Base-by-base conservation (phyloP, 306 rosid species). In the Mimosa pudica region DNA sequence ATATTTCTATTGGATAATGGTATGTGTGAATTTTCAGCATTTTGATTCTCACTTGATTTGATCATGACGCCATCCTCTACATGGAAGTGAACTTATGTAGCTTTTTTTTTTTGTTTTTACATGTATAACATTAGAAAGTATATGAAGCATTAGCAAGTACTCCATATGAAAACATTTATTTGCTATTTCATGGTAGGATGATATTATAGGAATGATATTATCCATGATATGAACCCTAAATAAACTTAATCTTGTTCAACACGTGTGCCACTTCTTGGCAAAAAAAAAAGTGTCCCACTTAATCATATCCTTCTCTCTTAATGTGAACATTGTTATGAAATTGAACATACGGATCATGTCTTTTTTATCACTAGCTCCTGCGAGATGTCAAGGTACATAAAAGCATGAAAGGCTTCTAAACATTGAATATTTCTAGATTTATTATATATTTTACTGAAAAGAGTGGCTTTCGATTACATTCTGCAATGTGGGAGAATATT, bases 1-100 rank as follows among this genome's bases (percentile, higher is more conserved):
- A 41, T 93, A 86, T 82, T 88, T 88, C 82, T 89, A 80, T 79
- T 91, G 94, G 94, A 67, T 91, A 84, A 62, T 42, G 67, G 97
- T 82, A 60, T 79, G 54, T 49, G 66, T 3, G 14, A 44, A 33
- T 67, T 65, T 60, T 57, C 57, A 55, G 79, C 79, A 35, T 78
- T 47, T 71, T 77, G 55, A 61, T 63, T 62, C 65, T 80, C 42
- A 11, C 51, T 76, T 71, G 69, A 70, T 42, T 14, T 69, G 33
- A n/a, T 69, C 55, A 69, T 71, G 54, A 71, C 45, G 24, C 58
- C 13, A 47, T 61, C 55, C 60, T 76, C 17, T 33, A 70, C 48
- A 63, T n/a, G 63, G 61, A 47, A 66, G 47, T 77, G 10, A 63
- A 42, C 63, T 60, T 48, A 68, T 44, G 33, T 62, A 48, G 57